Conservation (phyloP, 148 eudicot genomes). For the Simmondsia chinensis region DNA sequence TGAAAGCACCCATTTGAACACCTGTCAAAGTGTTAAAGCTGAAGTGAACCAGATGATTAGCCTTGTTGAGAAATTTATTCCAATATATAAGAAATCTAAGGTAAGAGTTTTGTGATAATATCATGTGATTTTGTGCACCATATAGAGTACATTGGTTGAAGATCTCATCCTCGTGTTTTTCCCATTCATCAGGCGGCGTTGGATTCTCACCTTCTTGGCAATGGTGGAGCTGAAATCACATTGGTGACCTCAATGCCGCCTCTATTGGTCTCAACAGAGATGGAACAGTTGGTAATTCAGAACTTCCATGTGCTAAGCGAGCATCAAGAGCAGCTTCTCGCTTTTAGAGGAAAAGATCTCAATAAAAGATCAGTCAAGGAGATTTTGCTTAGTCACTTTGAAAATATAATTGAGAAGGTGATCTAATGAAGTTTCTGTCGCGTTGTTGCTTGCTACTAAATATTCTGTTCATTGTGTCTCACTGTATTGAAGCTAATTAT, state of each 20-base stretch:
- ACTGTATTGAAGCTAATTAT: slow-evolving; percentile 1
- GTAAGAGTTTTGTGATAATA: slow-evolving; percentile 18
- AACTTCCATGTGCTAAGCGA: slow-evolving; percentile 51
- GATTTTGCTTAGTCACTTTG: slow-evolving; percentile 51
- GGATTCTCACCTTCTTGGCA: slow-evolving; percentile 62
- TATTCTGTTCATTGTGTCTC: no score
- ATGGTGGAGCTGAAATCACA: slow-evolving; percentile 20
- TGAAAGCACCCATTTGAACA: slow-evolving; percentile 38
- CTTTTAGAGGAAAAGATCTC: slow-evolving; percentile 22
- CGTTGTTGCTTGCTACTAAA: background rate
- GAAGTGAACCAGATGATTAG: slow-evolving; percentile 27
- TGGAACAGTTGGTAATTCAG: slow-evolving; percentile 41
- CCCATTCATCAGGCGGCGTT: slow-evolving; percentile 37
- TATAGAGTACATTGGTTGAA: background rate
- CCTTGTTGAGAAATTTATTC: slow-evolving; percentile 45
- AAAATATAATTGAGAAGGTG: slow-evolving; percentile 59
- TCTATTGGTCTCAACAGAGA: slow-evolving; percentile 42
- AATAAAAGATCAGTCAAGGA: slow-evolving; percentile 37
- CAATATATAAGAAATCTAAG: slow-evolving; percentile 59
- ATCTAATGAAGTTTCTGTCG: background rate
- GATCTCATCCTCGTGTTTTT: background rate
- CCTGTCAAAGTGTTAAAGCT: slow-evolving; percentile 48
- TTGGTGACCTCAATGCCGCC: slow-evolving; percentile 35
- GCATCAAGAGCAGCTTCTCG: slow-evolving; percentile 37
- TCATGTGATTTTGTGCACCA: background rate